Evolutionary conservation across 495 filamentous ascomycete species (phyloP).

Genomic region (Corynascus novoguineensis): DNA sequence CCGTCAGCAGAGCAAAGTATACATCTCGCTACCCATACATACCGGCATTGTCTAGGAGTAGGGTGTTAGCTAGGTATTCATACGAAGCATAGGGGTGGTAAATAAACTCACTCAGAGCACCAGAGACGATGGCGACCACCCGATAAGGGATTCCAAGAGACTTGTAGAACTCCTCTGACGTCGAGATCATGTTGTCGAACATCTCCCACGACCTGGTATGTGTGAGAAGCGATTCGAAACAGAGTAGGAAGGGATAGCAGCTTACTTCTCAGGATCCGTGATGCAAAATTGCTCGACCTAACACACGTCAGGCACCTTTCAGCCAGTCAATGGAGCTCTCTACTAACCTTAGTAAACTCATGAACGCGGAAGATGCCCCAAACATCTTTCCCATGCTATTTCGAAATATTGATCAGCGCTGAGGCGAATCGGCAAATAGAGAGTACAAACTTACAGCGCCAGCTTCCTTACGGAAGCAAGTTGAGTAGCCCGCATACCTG

Average conservation of each 20-base stretch:
- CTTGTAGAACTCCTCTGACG: conserved; percentile 91
- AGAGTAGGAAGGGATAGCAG: background rate
- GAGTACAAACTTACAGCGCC: conserved; percentile 45
- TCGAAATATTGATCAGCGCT: conserved; percentile 3
- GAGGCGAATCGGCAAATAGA: background rate
- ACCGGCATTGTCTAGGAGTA: conserved; percentile 23
- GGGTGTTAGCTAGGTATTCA: conserved; percentile 2
- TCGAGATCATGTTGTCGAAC: conserved; percentile 87
- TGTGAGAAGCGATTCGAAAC: background rate
- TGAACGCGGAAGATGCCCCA: conserved; percentile 99
- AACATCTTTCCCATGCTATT: conserved; percentile 81
- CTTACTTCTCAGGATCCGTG: conserved; percentile 76
- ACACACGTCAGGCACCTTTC: background rate
- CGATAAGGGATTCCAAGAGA: conserved; percentile 84
- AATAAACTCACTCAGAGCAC: conserved; percentile 58
- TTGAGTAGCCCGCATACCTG: conserved; percentile 81
- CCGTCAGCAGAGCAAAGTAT: conserved; percentile 51
- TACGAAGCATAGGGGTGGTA: background rate
- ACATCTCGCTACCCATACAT: background rate
- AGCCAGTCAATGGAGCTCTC: background rate
- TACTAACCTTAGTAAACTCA: conserved; percentile 84
- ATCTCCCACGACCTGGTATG: conserved; percentile 65
- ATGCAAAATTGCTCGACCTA: conserved; percentile 91
- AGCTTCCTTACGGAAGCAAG: conserved; percentile 93
- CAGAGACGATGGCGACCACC: conserved; percentile 87